Evolutionary conservation across 2,329 filamentous ascomycete genomes (phyloP), one percentile per base, ranked within the genome.

Genomic region (Talaromyces albobiverticillius): DNA sequence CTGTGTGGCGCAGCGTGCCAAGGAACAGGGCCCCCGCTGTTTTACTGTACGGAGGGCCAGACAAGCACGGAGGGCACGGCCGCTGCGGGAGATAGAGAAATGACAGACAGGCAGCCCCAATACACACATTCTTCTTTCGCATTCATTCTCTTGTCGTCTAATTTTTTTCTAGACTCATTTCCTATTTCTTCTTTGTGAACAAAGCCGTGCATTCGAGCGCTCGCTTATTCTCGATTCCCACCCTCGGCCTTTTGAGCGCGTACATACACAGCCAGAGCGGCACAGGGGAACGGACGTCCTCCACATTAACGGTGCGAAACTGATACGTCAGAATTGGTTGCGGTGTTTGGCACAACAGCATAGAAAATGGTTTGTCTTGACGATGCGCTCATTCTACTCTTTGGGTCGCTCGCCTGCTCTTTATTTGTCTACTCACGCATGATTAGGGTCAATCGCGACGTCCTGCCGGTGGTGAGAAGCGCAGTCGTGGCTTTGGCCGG

Each of bases 401-500:
- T 22, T 45, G 13, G 8, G 14, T 41, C 3, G 10, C 41, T 40
- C 11, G 31, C 25, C 23, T 22, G 25, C 41, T 42, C 29, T 11
- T 9, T 22, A 11, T 16, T 31, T 36, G 16, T 7, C 8, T 36
- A 7, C 32, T 16, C 3, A 36, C n/a, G n/a, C n/a, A 8, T 22
- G 47, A 20, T 38, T 58, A 74, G 72, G 72, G 71, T 62, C 69
- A 73, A 60, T 74, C 72, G 64, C 70, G 70, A 69, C 72, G 72
- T 62, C 72, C 72, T 47, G 66, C 59, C 59, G 71, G 71, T 51
- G 70, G 70, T 57, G 71, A 73, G 60, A 73, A 73, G 63, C 73
- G 73, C 63, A 70, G 70, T 62, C 68, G 71, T 55, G 59, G 64
- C 56, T 67, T 74, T 61, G 65, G 73, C 64, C 64, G 77, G 59